Evolutionary conservation across 2,329 filamentous ascomycete genomes (phyloP), one percentile per base, ranked within the genome.

Genomic region (Acephala macrosclerotiorum): DNA sequence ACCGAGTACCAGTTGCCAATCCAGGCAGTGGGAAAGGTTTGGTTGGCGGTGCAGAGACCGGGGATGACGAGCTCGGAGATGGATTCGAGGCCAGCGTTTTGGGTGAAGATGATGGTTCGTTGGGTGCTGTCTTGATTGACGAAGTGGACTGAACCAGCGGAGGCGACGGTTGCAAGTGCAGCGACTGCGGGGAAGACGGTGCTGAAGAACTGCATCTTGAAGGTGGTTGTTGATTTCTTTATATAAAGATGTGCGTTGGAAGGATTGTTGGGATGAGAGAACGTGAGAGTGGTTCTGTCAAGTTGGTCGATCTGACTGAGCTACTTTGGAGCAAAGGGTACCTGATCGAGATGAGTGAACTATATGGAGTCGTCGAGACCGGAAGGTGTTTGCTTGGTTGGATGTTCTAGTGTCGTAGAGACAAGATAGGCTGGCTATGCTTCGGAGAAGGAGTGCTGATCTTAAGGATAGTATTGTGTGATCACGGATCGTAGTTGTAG

Each of bases 71-170:
- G 58, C 16, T 60, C 20, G 3, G 51, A 16, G 49, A 77, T 67
- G 18, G 29, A 12, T 1, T 66, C 64, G 14, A 65, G 58, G 25
- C 73, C 74, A 1, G 55, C 51, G 45, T 71, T 68, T 16, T 70
- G 38, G 26, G 75, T 75, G 73, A 77, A 77, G 71, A 68, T 33
- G 47, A 77, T 69, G 65, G 74, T 76, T 51, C 75, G 75, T 65
- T 77, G 75, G 38, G 77, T 79, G 65, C 77, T 72, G 75, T 90
- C 88, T 59, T 87, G 83, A 71, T 85, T 88, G 77, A 83, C 73
- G 79, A 90, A 89, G 70, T 84, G 86, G 73, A 90, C 78, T 40
- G 78, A 77, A 77, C 83, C 84, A 65, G 83, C 84, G 62, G 75
- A 75, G 72, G 76, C 81, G 59, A 81, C 70, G 67, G 80, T 76